A percentile compares a stretch with the other conserved stretches of the same genome.
Conservation (phyloP, 2,329 filamentous ascomycete species). For the Drechmeria coniospora region DNA sequence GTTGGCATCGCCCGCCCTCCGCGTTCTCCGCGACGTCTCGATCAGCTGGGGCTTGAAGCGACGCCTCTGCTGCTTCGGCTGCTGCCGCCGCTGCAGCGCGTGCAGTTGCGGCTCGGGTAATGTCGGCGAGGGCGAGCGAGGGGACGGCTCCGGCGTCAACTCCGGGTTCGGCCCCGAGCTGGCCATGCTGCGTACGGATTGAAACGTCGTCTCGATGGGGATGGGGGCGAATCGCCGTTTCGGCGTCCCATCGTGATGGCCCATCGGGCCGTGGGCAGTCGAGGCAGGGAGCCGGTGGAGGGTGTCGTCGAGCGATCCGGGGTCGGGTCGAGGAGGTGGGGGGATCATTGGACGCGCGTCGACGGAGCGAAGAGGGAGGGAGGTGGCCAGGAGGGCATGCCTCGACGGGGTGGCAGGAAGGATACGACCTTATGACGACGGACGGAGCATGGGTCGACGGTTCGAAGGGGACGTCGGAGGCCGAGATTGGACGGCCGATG, state of each 20-base stretch:
- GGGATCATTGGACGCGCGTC: no score
- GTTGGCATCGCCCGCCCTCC: slow-evolving; percentile 47
- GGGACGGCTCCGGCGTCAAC: slow-evolving; percentile 37
- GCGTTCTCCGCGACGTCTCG: slow-evolving; percentile 60
- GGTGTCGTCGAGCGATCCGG: background rate
- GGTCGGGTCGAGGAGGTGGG: background rate
- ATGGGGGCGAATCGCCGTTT: slow-evolving; percentile 50
- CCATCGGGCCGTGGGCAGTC: no score
- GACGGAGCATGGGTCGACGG: no score
- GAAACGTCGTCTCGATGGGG: slow-evolving; percentile 57
- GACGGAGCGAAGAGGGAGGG: no score
- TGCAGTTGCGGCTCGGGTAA: slow-evolving; percentile 19
- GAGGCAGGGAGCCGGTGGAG: background rate
- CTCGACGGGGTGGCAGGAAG: no score
- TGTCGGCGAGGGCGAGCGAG: slow-evolving; percentile 29
- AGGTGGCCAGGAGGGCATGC: slow-evolving; percentile 1
- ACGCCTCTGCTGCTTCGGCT: slow-evolving; percentile 20
- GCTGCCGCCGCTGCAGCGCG: background rate
- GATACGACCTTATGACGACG: no score
- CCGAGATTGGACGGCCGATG: no score
- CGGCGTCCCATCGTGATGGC: slow-evolving; percentile 18
- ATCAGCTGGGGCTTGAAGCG: slow-evolving; percentile 67
- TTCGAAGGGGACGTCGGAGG: background rate
- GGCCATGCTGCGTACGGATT: slow-evolving; percentile 33
- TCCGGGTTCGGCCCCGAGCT: slow-evolving; percentile 36